Evolutionary conservation across 192 early-diverging fungal species (phyloP).

Genomic region (Coemansia sp.): DNA sequence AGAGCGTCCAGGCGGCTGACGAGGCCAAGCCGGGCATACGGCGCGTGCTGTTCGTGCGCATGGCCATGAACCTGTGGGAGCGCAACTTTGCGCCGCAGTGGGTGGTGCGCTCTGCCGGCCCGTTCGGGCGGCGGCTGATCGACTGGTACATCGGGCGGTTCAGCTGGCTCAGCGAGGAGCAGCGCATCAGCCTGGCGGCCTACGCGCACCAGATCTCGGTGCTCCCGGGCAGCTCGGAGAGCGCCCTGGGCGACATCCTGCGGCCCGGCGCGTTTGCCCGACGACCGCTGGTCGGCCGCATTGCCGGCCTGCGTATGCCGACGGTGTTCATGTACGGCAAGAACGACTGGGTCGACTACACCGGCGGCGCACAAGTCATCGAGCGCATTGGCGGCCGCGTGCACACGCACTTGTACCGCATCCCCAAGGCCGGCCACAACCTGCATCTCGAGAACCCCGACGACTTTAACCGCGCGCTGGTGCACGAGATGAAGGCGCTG

Average conservation of each 20-base stretch:
- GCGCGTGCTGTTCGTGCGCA: conserved; percentile 23
- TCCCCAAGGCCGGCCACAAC: conserved; percentile 74
- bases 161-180: conserved; percentile 61
- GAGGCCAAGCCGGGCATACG: conserved; percentile 32
- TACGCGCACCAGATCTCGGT: conserved; percentile 82
- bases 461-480: conserved; percentile 63
- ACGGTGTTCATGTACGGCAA: conserved; percentile 76
- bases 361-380: conserved; percentile 62
- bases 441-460: conserved; percentile 82
- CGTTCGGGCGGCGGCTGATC: conserved; percentile 65
- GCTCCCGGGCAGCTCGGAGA: conserved; percentile 78
- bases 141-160: conserved; percentile 61
- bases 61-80: conserved; percentile 64
- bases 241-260: conserved; percentile 71
- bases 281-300: conserved; percentile 65
- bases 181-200: conserved; percentile 65
- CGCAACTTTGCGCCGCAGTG: conserved; percentile 78
- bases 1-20: background rate
- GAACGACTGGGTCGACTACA: conserved; percentile 89
- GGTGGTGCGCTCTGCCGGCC: conserved; percentile 72
- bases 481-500: conserved; percentile 50
- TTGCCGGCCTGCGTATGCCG: conserved; percentile 65
- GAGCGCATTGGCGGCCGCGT: conserved; percentile 55
- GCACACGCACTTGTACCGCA: conserved; percentile 41
- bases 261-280: conserved; percentile 82